A percentile compares a stretch with the other conserved stretches of the same genome.
phyloP scores from a whole-genome alignment of 257 asterid genomes.

The Nyctanthes arbortristis region DNA sequence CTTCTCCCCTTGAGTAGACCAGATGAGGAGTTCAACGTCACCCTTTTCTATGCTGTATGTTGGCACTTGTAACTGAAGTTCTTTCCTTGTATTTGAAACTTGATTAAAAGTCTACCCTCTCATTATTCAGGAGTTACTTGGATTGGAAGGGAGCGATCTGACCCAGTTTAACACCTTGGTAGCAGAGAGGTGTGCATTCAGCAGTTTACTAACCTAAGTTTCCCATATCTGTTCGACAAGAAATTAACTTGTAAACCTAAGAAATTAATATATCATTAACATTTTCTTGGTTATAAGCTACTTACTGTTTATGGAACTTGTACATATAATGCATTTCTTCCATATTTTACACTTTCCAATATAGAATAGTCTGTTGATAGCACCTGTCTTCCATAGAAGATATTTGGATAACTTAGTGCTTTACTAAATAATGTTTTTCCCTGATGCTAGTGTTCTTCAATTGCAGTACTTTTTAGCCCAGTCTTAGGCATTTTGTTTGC shows the following conservation, averaged over 20 bases:
- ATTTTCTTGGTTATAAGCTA: neutral
- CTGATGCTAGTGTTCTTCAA: constrained; percentile 4
- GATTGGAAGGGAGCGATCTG: constrained; percentile 75
- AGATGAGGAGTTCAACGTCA: constrained; percentile 73
- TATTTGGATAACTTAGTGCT: constrained; percentile 10
- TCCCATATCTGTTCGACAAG: constrained; percentile 15
- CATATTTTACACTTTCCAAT: constrained; percentile 10
- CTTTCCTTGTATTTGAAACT: neutral
- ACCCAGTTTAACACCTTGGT: constrained; percentile 66
- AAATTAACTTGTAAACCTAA: constrained; percentile 4
- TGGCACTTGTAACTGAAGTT: constrained; percentile 15
- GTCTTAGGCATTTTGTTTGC: neutral
- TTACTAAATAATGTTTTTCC: constrained; percentile 1
- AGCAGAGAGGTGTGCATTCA: constrained; percentile 71
- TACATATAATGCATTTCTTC: constrained; percentile 7
- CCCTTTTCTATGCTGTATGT: constrained; percentile 87
- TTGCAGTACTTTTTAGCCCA: constrained; percentile 6
- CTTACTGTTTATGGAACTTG: constrained; percentile 3
- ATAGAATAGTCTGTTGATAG: constrained; percentile 12
- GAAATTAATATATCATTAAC: neutral
- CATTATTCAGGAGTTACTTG: constrained; percentile 75
- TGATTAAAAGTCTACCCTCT: constrained; percentile 24
- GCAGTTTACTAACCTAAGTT: constrained; percentile 17
- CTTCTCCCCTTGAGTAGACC: constrained; percentile 82
- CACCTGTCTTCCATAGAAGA: constrained; percentile 7